Conservation (phyloP, 768 basidiomycete species). For the Tremella yokohamensis region DNA sequence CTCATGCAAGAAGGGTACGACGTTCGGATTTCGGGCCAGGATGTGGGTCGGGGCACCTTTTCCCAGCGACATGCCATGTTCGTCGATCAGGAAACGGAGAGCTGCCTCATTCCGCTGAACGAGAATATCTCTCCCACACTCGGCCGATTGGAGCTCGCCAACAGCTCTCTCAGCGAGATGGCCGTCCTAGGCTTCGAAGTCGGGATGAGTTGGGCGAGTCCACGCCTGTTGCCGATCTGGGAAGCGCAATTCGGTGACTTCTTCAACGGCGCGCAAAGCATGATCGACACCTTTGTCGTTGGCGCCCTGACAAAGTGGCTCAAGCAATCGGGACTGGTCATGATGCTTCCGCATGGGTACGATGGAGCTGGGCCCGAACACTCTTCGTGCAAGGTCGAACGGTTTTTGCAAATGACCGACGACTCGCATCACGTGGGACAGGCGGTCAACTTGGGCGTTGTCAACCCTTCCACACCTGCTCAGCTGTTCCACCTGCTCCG, state of each 20-base stretch:
- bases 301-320: conserved; percentile 94
- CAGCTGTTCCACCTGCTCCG: conserved; percentile 93
- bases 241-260: conserved; percentile 96
- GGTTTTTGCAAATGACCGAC: conserved; percentile 66
- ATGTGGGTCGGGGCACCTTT: conserved; percentile 86
- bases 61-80: conserved; percentile 88
- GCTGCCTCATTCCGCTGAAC: conserved; percentile 76
- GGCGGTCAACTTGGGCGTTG: conserved; percentile 73
- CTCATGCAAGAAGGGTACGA: conserved; percentile 77
- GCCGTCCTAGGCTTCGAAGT: conserved; percentile 88
- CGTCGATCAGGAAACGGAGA: conserved; percentile 79
- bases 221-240: conserved; percentile 79
- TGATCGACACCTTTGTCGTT: conserved; percentile 82
- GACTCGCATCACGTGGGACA: neutral
- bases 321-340: conserved; percentile 79
- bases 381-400: conserved; percentile 79
- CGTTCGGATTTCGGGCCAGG: conserved; percentile 86
- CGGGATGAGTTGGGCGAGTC: conserved; percentile 83
- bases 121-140: conserved; percentile 29
- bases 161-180: conserved; percentile 86
- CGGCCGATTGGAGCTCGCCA: conserved; percentile 80
- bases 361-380: conserved; percentile 94
- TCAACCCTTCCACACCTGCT: conserved; percentile 81
- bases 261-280: conserved; percentile 83
- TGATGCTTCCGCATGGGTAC: conserved; percentile 79